phyloP scores from a whole-genome alignment of 441 rosid genomes.

The Flueggea neowawraea region DNA sequence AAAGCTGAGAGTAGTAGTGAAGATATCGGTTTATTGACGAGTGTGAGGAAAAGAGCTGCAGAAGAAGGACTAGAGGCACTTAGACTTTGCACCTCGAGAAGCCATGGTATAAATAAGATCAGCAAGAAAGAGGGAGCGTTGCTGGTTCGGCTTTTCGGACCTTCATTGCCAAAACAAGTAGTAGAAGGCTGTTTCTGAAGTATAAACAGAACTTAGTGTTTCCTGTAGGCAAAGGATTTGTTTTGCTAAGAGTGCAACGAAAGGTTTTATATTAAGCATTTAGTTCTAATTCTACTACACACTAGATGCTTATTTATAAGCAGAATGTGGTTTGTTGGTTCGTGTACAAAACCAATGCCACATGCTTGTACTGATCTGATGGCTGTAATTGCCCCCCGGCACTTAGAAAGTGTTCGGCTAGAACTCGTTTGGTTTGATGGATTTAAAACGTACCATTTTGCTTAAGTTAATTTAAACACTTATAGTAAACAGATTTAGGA shows the following conservation, averaged over 20 bases:
- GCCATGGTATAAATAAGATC: constrained; percentile 27
- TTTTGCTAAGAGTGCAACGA: not conserved
- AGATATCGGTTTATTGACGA: constrained; percentile 30
- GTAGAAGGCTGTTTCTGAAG: constrained; percentile 9
- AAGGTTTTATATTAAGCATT: no score
- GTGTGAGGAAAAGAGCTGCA: constrained; percentile 37
- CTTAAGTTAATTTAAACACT: no score
- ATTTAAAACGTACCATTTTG: no score
- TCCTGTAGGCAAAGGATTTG: not conserved
- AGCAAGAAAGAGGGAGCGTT: constrained; percentile 38
- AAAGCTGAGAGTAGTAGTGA: constrained; percentile 17
- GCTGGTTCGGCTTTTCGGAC: constrained; percentile 38
- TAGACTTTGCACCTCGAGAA: constrained; percentile 32
- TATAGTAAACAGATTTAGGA: no score
- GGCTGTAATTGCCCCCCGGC: no score
- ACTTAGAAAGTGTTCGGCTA: no score
- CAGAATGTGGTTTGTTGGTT: no score
- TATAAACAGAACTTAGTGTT: not conserved
- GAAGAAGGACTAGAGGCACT: constrained; percentile 49
- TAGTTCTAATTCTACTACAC: no score
- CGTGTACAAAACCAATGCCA: no score
- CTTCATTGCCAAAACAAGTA: constrained; percentile 47
- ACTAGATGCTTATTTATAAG: no score
- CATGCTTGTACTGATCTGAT: no score
- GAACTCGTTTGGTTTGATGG: no score